These are phyloP conservation scores for Silene noctiflora DNA, from an alignment of 179 eudicot genomes.

Conservation along the genomic window DNA sequence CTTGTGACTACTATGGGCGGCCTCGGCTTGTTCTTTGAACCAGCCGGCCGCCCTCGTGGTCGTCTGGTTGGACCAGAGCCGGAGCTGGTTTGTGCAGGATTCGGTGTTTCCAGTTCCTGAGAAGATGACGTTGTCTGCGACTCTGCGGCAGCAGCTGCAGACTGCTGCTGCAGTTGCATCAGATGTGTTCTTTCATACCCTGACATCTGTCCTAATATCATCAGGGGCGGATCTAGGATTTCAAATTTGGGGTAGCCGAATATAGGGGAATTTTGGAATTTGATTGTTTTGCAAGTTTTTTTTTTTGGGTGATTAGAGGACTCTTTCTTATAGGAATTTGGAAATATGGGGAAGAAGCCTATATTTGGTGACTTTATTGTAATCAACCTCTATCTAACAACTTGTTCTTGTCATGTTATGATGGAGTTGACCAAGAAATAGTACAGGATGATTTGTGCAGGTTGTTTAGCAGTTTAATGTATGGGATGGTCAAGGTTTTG, in stretches of 20 bases:
- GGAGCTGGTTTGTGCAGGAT: slow-evolving; percentile 22
- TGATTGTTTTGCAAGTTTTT: background rate
- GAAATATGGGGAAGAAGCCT: background rate
- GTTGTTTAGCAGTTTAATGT: slow-evolving; percentile 5
- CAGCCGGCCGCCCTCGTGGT: slow-evolving; percentile 37
- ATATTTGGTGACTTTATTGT: background rate
- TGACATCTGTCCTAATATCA: slow-evolving; percentile 23
- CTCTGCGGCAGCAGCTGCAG: slow-evolving; percentile 4
- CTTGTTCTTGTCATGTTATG: slow-evolving; percentile 13
- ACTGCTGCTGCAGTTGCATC: slow-evolving; percentile 17
- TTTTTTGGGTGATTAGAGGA: background rate
- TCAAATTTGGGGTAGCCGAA: background rate
- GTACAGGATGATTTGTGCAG: background rate
- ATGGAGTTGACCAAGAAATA: slow-evolving; percentile 19
- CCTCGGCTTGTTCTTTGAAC: slow-evolving; percentile 40
- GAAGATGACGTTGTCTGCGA: slow-evolving; percentile 28
- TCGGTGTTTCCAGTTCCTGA: slow-evolving; percentile 19
- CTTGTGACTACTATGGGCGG: slow-evolving; percentile 37
- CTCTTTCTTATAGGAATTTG: background rate
- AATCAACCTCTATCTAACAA: background rate
- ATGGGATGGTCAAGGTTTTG: slow-evolving; percentile 1
- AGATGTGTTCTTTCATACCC: slow-evolving; percentile 24
- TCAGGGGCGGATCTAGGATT: background rate
- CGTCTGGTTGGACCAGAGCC: slow-evolving; percentile 25
- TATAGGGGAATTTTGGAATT: background rate